Percentiles rank a stretch among this genome's conserved stretches.
phyloP scores from a whole-genome alignment of 805 yeast species.

The Saccharomycopsis oosterbeekiorum region DNA sequence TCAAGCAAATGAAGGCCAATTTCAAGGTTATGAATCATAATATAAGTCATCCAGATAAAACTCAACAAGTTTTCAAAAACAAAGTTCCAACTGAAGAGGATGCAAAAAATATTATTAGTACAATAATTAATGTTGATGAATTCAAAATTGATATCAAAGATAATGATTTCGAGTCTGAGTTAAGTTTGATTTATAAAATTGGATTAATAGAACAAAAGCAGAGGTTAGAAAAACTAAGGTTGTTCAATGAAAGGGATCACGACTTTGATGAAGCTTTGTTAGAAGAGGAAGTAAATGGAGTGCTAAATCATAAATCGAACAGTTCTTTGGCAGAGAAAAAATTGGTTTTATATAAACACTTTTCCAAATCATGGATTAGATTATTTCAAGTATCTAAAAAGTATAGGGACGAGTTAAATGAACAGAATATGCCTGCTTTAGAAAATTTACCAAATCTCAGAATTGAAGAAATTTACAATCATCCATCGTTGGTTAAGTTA shows the following conservation, averaged over 20 bases:
- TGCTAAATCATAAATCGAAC: not conserved
- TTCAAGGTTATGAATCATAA: conserved; percentile 29
- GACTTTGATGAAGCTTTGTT: not conserved
- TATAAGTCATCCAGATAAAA: not conserved
- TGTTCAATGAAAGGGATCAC: conserved; percentile 20
- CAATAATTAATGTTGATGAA: conserved; percentile 32
- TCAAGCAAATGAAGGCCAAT: conserved; percentile 35
- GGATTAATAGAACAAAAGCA: conserved; percentile 49
- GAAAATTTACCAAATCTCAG: not conserved
- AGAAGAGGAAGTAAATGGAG: not conserved
- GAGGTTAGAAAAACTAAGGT: conserved; percentile 32
- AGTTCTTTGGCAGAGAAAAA: conserved; percentile 24
- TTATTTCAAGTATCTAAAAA: conserved; percentile 25
- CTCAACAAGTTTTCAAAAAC: conserved; percentile 13
- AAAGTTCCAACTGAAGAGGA: conserved; percentile 24
- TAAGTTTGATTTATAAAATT: conserved; percentile 46
- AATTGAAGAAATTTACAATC: conserved; percentile 1
- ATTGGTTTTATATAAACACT: conserved; percentile 24
- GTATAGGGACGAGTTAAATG: conserved; percentile 2
- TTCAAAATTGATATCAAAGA: conserved; percentile 45
- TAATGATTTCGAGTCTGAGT: conserved; percentile 56
- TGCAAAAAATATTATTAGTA: conserved; percentile 30
- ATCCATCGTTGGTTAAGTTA: conserved; percentile 6
- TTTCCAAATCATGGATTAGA: conserved; percentile 34
- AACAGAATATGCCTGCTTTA: not conserved